A percentile compares a stretch with the other conserved stretches of the same genome.
phyloP scores from a whole-genome alignment of 2,329 filamentous ascomycete genomes.

The Curvularia sp. region DNA sequence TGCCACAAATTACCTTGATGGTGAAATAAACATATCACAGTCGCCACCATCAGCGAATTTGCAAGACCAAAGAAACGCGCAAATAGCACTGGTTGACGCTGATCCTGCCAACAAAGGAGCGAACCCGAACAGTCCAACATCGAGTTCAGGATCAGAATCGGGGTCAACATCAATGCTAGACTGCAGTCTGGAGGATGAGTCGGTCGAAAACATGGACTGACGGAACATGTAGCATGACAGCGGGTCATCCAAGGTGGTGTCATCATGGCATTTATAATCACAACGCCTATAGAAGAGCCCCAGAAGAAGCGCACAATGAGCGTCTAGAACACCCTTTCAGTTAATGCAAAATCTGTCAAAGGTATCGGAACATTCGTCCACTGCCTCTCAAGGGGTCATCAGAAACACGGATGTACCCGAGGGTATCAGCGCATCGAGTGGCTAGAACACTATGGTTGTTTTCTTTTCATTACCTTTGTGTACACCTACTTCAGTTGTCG shows the following conservation, averaged over 20 bases:
- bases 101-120: neutral
- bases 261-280: neutral
- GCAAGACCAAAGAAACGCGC: neutral
- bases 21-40: neutral
- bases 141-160: neutral
- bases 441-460: neutral
- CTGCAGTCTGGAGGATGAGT: neutral
- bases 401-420: no score
- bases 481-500: neutral
- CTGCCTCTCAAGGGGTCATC: no score
- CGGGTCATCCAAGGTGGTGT: neutral
- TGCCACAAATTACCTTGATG: neutral
- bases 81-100: neutral
- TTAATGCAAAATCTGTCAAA: neutral
- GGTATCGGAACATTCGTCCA: neutral
- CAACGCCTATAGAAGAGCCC: neutral
- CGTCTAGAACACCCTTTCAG: neutral
- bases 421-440: no score
- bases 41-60: neutral
- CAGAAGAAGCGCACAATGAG: neutral
- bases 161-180: neutral
- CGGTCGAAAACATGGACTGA: neutral
- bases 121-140: neutral
- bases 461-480: constrained; percentile 3
- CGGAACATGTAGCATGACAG: no score